These are phyloP conservation scores for Gloeostereum incarnatum DNA, from an alignment of 768 basidiomycete genomes.

Conservation along the genomic window DNA sequence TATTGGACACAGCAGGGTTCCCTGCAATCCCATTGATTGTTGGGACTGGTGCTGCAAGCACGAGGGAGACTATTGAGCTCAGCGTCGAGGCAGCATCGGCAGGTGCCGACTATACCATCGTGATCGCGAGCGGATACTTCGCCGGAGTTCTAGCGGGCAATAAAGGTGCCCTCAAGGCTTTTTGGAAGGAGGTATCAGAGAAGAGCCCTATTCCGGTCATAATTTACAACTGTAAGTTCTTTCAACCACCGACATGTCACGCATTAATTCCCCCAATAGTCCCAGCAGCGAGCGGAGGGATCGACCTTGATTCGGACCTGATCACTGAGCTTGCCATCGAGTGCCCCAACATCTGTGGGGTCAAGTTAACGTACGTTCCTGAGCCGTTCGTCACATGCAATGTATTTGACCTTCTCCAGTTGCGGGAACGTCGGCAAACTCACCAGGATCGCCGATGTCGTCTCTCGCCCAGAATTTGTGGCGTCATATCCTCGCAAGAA, in stretches of 20 bases:
- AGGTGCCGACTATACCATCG: constrained; percentile 82
- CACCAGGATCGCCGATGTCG: constrained; percentile 67
- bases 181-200: constrained; percentile 66
- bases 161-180: constrained; percentile 65
- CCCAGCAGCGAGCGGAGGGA: constrained; percentile 81
- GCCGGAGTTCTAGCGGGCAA: constrained; percentile 61
- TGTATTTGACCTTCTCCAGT: constrained; percentile 27
- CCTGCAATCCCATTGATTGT: constrained; percentile 57
- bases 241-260: constrained; percentile 6
- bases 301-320: constrained; percentile 86
- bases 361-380: constrained; percentile 75
- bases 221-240: constrained; percentile 72
- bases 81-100: constrained; percentile 70
- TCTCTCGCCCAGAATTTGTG: constrained; percentile 48
- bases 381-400: neutral
- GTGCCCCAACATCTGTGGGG: constrained; percentile 72
- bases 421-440: constrained; percentile 92
- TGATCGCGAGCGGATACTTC: constrained; percentile 83
- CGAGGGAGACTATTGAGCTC: constrained; percentile 72
- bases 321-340: constrained; percentile 72
- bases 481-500: constrained; percentile 60
- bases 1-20: constrained; percentile 60
- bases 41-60: constrained; percentile 82
- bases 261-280: constrained; percentile 30
- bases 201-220: constrained; percentile 83